Evolutionary conservation across 768 basidiomycete genomes (phyloP), one percentile per base, ranked within the genome.

Genomic region (Hebeloma cylindrosporum): DNA sequence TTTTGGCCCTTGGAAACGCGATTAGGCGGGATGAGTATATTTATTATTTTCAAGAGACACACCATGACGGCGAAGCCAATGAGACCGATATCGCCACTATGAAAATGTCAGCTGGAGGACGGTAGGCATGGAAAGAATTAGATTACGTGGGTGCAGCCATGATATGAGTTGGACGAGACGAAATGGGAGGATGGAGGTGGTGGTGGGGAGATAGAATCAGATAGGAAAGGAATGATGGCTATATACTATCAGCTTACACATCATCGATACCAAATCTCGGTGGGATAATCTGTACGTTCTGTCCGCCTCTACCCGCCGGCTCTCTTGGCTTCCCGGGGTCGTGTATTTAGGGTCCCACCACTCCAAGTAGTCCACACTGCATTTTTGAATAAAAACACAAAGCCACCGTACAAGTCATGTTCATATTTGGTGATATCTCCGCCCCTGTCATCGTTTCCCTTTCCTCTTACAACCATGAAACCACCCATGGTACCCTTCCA

Each of bases 51-150:
- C 59, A 46, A 34, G 51, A 45, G 46, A 66, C 76, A 46, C 66
- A 94, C 93, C 93, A 97, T 97, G 75, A 97, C 93, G 77, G 93
- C 93, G 63, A 97, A 77, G 75, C 93, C 93, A 74, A 96, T 96
- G 68, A 96, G 89, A 67, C 93, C 93, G 70, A 96, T 93, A 72
- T 97, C 94, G 72, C 91, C 93, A 63, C 93, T 95, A 56, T 40
- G 46, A 40, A 52, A 51, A 59, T 43, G 40, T 53, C 48, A 45
- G 45, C 49, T 56, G 40, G 20, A 33, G 40, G 40, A 26, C 18
- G 20, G 21, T 33, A 37, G n/a, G 30, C 43, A 14, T 39, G 41
- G 34, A 23, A 32, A 36, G 32, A 25, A 36, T 61, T 60, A 42
- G 37, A 45, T 31, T 33, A 29, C 37, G 23, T 30, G n/a, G 53